Evolutionary conservation across 116 monocot species (phyloP), one percentile per base, ranked within the genome.

Genomic region (Cymodocea nodosa): DNA sequence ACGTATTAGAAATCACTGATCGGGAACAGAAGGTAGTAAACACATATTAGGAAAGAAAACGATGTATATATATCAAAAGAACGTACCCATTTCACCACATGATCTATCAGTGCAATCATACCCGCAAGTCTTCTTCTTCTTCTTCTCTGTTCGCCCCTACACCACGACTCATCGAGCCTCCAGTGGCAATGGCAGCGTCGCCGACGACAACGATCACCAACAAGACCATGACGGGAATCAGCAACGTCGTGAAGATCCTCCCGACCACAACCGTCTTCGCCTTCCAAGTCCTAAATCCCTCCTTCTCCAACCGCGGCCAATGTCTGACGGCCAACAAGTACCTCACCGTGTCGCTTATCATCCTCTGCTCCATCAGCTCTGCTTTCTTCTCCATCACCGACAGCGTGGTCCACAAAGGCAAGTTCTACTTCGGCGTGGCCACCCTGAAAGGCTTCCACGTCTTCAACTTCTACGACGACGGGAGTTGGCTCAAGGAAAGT

Each of bases 381-480:
- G 3, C 63, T 72, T 70, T 78, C 73, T 67, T 76, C 68, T 72
- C 77, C 66, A 70, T 87, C 70, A 87, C 83, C 50, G 87, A 87
- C 66, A 80, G 75, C 69, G 39, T 80, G 57, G 7, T 62, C 50
- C 64, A 80, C 57, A 75, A 72, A 65, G 83, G 86, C 50, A 74
- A 74, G 62, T 44, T 80, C 52, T 80, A 80, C 75, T 67, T 70
- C 60, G 86, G 86, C 35, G 3, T 86, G 3, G 86, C 80, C 15
- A 86, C 86, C 12, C 14, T 35, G 4, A 39, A 35, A 7, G 83
- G 83, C 9, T 59, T 83, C 60, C 51, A 64, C 52, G 6, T 76
- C 44, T 68, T 79, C 68, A 79, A 79, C 76, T 68, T 53, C 65
- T 5, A 50, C 0, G 60, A 55, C 23, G 70, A 56, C 37, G 20